These are phyloP conservation scores for Metschnikowia peoriensis DNA, from an alignment of 805 yeast genomes.

Conservation along the genomic window DNA sequence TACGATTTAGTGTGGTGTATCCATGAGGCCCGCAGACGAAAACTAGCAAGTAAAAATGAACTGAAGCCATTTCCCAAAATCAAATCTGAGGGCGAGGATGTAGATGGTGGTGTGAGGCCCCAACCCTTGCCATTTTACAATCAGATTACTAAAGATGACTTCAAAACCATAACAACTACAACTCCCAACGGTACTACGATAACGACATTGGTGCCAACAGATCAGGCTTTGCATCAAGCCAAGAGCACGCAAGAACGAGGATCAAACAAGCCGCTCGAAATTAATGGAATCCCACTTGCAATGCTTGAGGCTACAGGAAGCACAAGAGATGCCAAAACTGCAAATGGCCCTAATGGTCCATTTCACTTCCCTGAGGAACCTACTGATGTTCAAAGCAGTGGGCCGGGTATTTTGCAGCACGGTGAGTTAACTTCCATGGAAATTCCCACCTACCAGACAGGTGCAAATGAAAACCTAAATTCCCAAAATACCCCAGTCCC, in stretches of 20 bases:
- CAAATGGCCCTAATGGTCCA: neutral
- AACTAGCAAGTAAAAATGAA: constrained; percentile 32
- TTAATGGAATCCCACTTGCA: constrained; percentile 66
- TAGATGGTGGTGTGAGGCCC: constrained; percentile 34
- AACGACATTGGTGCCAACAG: constrained; percentile 85
- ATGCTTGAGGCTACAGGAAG: constrained; percentile 83
- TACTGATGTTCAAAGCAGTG: neutral
- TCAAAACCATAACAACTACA: constrained; percentile 78
- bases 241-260: constrained; percentile 59
- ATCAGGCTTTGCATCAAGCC: constrained; percentile 66
- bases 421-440: neutral
- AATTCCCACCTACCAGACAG: neutral
- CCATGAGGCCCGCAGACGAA: constrained; percentile 85
- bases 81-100: neutral
- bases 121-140: constrained; percentile 86
- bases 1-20: constrained; percentile 93
- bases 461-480: neutral
- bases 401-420: neutral
- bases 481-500: constrained; percentile 1
- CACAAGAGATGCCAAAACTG: constrained; percentile 25
- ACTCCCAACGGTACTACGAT: constrained; percentile 92
- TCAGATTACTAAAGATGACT: constrained; percentile 86
- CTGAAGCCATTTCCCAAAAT: constrained; percentile 8
- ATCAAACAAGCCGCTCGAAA: constrained; percentile 51
- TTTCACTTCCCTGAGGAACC: neutral